Percentiles rank a stretch among this genome's conserved stretches.
Conservation (phyloP, 2,329 filamentous ascomycete species). For the Aspergillus clavatus region DNA sequence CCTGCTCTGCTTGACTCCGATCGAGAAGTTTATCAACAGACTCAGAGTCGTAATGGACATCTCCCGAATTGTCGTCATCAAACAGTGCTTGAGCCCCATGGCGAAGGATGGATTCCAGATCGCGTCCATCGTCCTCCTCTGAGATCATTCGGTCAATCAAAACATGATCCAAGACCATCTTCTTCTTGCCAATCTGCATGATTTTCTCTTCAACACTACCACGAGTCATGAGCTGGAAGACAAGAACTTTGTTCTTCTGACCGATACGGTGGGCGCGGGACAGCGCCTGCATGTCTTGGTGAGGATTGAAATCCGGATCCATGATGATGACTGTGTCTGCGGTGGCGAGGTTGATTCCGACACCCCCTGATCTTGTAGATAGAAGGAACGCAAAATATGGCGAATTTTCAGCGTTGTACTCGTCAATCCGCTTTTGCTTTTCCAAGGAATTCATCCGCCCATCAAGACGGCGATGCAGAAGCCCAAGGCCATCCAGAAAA, state of each 20-base stretch:
- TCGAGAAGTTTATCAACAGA: constrained; percentile 91
- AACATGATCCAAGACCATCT: constrained; percentile 92
- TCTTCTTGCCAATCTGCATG: constrained; percentile 89
- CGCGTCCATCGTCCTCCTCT: constrained; percentile 71
- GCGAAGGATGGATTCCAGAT: constrained; percentile 81
- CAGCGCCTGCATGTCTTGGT: constrained; percentile 94
- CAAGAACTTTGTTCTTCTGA: constrained; percentile 91
- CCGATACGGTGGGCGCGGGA: constrained; percentile 94
- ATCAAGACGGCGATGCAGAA: constrained; percentile 75
- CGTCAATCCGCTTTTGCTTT: constrained; percentile 92
- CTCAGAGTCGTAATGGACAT: constrained; percentile 74
- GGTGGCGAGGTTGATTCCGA: constrained; percentile 94
- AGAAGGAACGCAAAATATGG: constrained; percentile 83
- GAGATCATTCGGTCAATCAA: constrained; percentile 88
- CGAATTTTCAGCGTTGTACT: constrained; percentile 82
- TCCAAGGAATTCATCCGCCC: constrained; percentile 75
- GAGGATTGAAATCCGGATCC: constrained; percentile 94
- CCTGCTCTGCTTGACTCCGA: constrained; percentile 73
- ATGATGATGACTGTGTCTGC: constrained; percentile 98
- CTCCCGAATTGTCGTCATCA: constrained; percentile 61
- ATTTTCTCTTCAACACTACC: constrained; percentile 91
- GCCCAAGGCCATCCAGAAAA: constrained; percentile 71
- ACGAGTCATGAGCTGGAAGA: constrained; percentile 90
- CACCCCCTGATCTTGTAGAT: constrained; percentile 89
- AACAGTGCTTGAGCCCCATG: constrained; percentile 87